Conservation (phyloP, 78 protist species). For the Paratrimastix pyriformis region DNA sequence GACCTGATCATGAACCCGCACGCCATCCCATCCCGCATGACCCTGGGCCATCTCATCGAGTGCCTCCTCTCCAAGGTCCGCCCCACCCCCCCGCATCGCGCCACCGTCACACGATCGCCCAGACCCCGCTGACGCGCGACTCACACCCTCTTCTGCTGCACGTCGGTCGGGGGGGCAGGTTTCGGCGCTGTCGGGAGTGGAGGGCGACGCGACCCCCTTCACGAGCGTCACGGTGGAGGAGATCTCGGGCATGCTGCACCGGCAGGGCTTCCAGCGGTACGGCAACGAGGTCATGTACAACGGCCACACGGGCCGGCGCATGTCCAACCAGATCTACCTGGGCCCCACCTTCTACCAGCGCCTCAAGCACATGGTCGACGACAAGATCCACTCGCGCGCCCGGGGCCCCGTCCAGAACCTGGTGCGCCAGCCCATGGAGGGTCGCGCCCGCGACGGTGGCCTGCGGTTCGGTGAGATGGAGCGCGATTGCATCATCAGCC, state of each 20-base stretch:
- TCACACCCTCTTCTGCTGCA: too few relatives aligned
- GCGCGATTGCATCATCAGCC: conserved; percentile 92
- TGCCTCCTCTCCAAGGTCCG: conserved; percentile 86
- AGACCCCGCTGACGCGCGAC: too few relatives aligned
- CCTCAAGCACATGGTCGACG: conserved; percentile 97
- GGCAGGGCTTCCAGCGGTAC: conserved; percentile 65
- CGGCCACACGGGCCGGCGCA: conserved; percentile 93
- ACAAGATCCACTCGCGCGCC: conserved; percentile 95
- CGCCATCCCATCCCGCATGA: conserved; percentile 99
- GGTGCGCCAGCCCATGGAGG: conserved; percentile 97
- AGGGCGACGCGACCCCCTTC: conserved; percentile 97
- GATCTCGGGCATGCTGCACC: conserved; percentile 60
- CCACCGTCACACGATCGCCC: too few relatives aligned
- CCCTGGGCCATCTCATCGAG: conserved; percentile 98
- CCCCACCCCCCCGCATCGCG: background rate
- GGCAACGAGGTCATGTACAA: conserved; percentile 92
- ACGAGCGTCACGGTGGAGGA: conserved; percentile 67
- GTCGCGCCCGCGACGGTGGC: conserved; percentile 98
- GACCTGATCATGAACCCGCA: conserved; percentile 99
- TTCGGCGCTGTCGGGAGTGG: conserved; percentile 32
- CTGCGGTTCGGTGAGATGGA: conserved; percentile 99
- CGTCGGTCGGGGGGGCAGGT: too few relatives aligned
- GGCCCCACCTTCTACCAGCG: conserved; percentile 99
- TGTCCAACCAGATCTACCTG: conserved; percentile 69
- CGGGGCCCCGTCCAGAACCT: conserved; percentile 91